Percentiles rank a stretch among this genome's conserved stretches.
These are phyloP conservation scores for Zygnema circumcarinatum DNA, from an alignment of 139 green algal species.

Conservation along the genomic window DNA sequence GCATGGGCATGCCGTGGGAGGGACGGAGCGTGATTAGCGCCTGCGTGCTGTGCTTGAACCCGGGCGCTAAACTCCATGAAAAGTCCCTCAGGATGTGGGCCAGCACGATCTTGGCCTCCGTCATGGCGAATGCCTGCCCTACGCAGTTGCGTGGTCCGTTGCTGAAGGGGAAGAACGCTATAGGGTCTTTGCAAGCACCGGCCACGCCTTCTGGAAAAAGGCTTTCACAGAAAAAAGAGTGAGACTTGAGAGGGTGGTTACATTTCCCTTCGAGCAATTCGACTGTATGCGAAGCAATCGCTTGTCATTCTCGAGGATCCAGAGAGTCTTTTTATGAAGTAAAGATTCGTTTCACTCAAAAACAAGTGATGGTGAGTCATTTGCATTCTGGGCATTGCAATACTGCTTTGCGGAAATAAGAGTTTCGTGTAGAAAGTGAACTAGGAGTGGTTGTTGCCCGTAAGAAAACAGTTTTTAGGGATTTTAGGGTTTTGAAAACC, in stretches of 20 bases:
- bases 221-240: neutral
- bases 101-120: constrained; percentile 82
- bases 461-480: neutral
- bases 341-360: too few species aligned
- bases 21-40: constrained; percentile 2
- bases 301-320: too few species aligned
- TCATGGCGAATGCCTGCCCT: constrained; percentile 88
- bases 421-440: neutral
- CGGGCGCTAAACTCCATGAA: constrained; percentile 63
- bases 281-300: too few species aligned
- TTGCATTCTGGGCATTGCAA: too few species aligned
- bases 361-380: too few species aligned
- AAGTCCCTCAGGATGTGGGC: constrained; percentile 83
- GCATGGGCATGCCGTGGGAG: constrained; percentile 4
- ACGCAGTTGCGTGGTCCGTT: constrained; percentile 86
- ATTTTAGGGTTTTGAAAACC: constrained; percentile 26
- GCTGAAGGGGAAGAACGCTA: constrained; percentile 80
- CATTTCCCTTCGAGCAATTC: too few species aligned
- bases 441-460: neutral
- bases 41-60: constrained; percentile 16
- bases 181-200: constrained; percentile 11
- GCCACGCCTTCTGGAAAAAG: constrained; percentile 15
- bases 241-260: too few species aligned
- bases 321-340: too few species aligned
- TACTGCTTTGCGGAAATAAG: too few species aligned